These are phyloP conservation scores for Geoglossum glabrum DNA, from an alignment of 495 filamentous ascomycete species.

Conservation along the genomic window DNA sequence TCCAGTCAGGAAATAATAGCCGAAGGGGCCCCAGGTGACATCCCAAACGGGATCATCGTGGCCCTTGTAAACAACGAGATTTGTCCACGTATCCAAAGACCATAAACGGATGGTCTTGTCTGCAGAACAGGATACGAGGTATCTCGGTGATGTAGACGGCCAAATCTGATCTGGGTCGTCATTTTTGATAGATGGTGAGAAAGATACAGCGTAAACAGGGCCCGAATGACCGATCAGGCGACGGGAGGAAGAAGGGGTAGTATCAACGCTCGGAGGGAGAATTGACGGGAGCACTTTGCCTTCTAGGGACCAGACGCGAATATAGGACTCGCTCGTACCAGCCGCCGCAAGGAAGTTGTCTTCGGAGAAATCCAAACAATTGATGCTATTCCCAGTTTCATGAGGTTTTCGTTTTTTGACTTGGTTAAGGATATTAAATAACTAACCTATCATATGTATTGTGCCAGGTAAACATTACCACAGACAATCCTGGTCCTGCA, in stretches of 20 bases:
- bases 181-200: constrained; percentile 53
- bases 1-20: constrained; percentile 83
- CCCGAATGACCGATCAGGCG: constrained; percentile 84
- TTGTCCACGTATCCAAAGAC: constrained; percentile 77
- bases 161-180: constrained; percentile 25
- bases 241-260: constrained; percentile 39
- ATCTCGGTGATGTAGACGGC: constrained; percentile 42
- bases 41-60: constrained; percentile 80
- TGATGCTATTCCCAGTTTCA: constrained; percentile 34
- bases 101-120: constrained; percentile 80
- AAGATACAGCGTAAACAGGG: constrained; percentile 73
- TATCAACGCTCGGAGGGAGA: constrained; percentile 20
- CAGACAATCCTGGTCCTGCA: constrained; percentile 56
- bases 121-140: constrained; percentile 69
- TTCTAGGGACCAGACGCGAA: constrained; percentile 78
- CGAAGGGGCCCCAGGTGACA: constrained; percentile 75
- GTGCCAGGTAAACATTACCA: constrained; percentile 94
- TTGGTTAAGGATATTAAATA: constrained; percentile 7
- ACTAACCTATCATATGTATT: constrained; percentile 76
- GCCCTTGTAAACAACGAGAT: constrained; percentile 78
- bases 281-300: constrained; percentile 40
- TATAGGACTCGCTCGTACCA: constrained; percentile 82
- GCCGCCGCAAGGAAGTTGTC: constrained; percentile 68
- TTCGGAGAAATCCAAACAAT: constrained; percentile 82
- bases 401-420: not conserved